phyloP scores from a whole-genome alignment of 495 filamentous ascomycete species.

The Elasticomyces elasticus region DNA sequence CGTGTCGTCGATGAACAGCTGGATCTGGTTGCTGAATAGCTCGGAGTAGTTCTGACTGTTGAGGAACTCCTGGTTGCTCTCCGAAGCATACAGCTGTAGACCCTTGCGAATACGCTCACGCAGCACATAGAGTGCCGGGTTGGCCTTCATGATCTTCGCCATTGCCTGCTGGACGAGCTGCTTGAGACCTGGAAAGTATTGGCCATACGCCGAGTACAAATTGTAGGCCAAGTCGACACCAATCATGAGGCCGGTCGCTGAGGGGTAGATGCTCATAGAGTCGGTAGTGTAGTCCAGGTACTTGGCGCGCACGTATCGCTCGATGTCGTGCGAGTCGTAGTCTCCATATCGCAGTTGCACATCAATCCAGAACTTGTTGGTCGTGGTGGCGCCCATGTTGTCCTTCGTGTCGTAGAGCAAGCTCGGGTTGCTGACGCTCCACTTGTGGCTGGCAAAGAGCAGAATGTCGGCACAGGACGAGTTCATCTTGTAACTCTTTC shows the following conservation, averaged over 20 bases:
- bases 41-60: constrained; percentile 99
- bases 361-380: constrained; percentile 99
- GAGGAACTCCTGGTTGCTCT: constrained; percentile 98
- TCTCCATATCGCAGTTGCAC: constrained; percentile 97
- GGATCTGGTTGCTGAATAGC: constrained; percentile 96
- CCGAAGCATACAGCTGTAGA: constrained; percentile 94
- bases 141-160: constrained; percentile 99
- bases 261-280: constrained; percentile 98
- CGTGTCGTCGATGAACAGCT: constrained; percentile 98
- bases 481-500: constrained; percentile 99
- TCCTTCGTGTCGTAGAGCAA: constrained; percentile 95
- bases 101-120: constrained; percentile 98
- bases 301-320: constrained; percentile 94
- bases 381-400: constrained; percentile 85
- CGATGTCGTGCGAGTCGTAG: constrained; percentile 98
- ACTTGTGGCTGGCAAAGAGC: constrained; percentile 96
- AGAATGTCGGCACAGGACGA: constrained; percentile 98
- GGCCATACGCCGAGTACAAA: constrained; percentile 92
- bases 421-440: constrained; percentile 92
- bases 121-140: constrained; percentile 91
- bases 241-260: constrained; percentile 96
- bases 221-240: constrained; percentile 98
- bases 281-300: constrained; percentile 99
- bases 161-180: constrained; percentile 95
- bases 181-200: constrained; percentile 98